phyloP scores from a whole-genome alignment of 805 yeast species.

The Kodamaea restingae region DNA sequence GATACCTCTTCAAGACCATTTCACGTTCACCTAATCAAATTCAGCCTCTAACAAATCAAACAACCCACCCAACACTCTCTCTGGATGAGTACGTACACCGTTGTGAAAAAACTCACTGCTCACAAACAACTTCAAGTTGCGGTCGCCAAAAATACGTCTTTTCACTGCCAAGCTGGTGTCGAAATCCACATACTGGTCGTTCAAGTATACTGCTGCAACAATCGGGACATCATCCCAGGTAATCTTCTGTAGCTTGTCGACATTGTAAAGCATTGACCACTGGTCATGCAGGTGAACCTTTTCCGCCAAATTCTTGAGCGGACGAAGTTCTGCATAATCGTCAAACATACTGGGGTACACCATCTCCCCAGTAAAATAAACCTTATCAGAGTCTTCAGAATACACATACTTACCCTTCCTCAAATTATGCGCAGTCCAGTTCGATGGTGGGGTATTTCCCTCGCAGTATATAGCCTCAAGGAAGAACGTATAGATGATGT shows the following conservation, averaged over 20 bases:
- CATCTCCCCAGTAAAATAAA: slow-evolving; percentile 55
- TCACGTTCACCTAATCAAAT: slow-evolving; percentile 36
- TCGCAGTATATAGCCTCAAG: slow-evolving; percentile 59
- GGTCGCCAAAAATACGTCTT: slow-evolving; percentile 22
- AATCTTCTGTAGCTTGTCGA: slow-evolving; percentile 22
- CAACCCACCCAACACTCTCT: slow-evolving; percentile 35
- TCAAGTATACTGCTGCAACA: slow-evolving; percentile 46
- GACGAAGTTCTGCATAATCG: slow-evolving; percentile 42
- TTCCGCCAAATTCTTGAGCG: slow-evolving; percentile 38
- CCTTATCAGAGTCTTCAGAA: slow-evolving; percentile 15
- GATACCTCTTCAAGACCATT: no score
- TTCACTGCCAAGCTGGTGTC: slow-evolving; percentile 37
- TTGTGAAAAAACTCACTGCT: slow-evolving; percentile 50
- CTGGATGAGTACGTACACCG: slow-evolving; percentile 43
- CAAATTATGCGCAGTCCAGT: slow-evolving; percentile 49
- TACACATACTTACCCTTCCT: slow-evolving; percentile 14
- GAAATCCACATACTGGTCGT: slow-evolving; percentile 53
- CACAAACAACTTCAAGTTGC: slow-evolving; percentile 39
- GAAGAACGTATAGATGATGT: slow-evolving; percentile 50
- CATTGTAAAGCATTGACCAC: slow-evolving; percentile 40
- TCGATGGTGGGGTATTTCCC: slow-evolving; percentile 26
- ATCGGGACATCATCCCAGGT: slow-evolving; percentile 38
- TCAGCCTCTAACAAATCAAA: slow-evolving; percentile 39
- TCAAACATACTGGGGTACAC: slow-evolving; percentile 49
- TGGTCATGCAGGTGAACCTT: slow-evolving; percentile 28